Evolutionary conservation across 2,329 filamentous ascomycete species (phyloP).

Genomic region (Fusarium euwallaceae): DNA sequence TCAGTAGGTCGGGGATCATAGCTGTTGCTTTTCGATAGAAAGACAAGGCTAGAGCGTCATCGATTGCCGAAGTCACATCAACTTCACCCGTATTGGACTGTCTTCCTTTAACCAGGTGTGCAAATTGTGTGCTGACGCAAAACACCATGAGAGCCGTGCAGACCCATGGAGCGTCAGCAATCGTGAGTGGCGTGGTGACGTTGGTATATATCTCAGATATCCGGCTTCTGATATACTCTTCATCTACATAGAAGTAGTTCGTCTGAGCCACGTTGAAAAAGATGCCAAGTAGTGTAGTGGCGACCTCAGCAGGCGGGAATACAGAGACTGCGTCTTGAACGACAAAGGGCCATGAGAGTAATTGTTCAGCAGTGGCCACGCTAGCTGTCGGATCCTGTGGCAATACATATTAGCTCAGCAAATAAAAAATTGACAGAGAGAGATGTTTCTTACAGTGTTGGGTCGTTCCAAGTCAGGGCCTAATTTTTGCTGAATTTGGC

Average conservation of each 20-base stretch:
- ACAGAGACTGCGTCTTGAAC: conserved; percentile 26
- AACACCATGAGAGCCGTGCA: conserved; percentile 32
- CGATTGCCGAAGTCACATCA: conserved; percentile 4
- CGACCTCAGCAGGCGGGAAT: conserved; percentile 18
- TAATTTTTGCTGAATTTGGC: conserved; percentile 20
- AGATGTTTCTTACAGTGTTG: neutral
- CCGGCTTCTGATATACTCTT: conserved; percentile 4
- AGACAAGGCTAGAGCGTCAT: conserved; percentile 21
- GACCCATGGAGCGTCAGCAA: conserved; percentile 24
- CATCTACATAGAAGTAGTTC: conserved; percentile 33
- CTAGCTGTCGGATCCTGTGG: neutral
- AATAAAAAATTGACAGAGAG: neutral
- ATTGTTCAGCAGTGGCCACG: conserved; percentile 10
- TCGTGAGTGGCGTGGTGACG: neutral
- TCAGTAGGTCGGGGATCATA: conserved; percentile 13
- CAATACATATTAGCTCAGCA: neutral
- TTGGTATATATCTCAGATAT: conserved; percentile 16
- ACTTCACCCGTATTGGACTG: neutral
- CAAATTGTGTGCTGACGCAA: conserved; percentile 27
- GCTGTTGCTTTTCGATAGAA: conserved; percentile 28
- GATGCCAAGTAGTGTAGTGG: conserved; percentile 8
- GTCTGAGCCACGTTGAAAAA: conserved; percentile 31
- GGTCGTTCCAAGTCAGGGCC: neutral
- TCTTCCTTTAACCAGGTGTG: conserved; percentile 4
- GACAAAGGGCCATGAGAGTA: conserved; percentile 17